Evolutionary conservation across 257 asterid species (phyloP).

Genomic region (Marsdenia floribunda): DNA sequence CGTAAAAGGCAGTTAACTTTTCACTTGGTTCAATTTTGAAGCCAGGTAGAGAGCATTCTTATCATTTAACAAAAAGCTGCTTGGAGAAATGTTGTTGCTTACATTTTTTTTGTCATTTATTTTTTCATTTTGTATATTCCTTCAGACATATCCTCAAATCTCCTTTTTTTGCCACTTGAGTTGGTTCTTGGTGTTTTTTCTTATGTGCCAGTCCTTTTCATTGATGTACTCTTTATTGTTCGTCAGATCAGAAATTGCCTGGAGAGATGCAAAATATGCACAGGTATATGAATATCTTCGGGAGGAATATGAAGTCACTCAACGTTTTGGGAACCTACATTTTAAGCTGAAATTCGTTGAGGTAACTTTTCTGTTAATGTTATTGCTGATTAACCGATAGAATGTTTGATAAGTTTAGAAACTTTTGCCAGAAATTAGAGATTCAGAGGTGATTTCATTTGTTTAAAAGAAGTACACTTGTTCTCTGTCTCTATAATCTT

Average conservation of each 20-base stretch:
- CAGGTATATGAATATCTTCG: slow-evolving; percentile 85
- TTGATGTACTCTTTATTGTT: slow-evolving; percentile 12
- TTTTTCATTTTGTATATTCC: neutral
- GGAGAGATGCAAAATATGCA: slow-evolving; percentile 98
- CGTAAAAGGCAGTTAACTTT: no score
- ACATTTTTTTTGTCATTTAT: neutral
- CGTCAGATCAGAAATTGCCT: slow-evolving; percentile 94
- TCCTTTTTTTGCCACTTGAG: neutral
- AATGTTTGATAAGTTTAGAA: neutral
- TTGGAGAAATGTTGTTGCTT: neutral
- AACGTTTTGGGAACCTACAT: slow-evolving; percentile 91
- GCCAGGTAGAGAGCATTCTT: no score
- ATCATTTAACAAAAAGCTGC: no score
- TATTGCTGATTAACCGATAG: slow-evolving; percentile 1
- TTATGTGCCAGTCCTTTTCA: neutral
- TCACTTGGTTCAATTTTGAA: no score
- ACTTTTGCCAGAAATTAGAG: neutral
- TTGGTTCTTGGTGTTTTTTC: neutral
- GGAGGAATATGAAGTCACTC: slow-evolving; percentile 93
- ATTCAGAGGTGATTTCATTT: neutral
- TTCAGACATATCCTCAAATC: neutral
- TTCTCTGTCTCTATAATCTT: neutral
- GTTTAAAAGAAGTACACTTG: neutral
- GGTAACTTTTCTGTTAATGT: slow-evolving; percentile 32
- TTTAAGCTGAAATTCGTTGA: slow-evolving; percentile 88